Evolutionary conservation across 2,329 filamentous ascomycete species (phyloP).

Genomic region (Fusarium napiforme): DNA sequence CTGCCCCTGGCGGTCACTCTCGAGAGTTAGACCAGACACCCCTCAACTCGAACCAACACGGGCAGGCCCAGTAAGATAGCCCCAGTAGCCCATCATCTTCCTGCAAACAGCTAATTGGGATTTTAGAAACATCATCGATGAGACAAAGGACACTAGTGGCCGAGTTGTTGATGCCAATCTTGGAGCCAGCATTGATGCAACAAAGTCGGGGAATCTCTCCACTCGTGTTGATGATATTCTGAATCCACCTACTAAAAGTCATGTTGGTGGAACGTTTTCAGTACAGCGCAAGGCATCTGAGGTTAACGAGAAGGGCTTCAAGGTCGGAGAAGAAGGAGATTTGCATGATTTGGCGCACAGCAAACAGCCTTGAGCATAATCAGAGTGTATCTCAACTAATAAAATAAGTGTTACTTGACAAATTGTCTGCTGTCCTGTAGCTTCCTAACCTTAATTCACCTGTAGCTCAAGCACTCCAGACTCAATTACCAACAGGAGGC

Average conservation of each 20-base stretch:
- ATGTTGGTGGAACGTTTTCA: not conserved
- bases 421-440: no score
- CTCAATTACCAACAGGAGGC: no score
- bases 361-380: conserved; percentile 5
- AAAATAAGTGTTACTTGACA: no score
- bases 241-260: not conserved
- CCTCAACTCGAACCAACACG: conserved; percentile 12
- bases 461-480: not conserved
- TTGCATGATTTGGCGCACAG: conserved; percentile 3
- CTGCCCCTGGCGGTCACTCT: conserved; percentile 7
- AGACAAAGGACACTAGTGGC: conserved; percentile 11
- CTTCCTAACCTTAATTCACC: no score
- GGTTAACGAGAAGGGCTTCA: conserved; percentile 5
- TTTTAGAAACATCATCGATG: conserved; percentile 10
- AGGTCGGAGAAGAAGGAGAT: conserved; percentile 10
- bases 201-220: not conserved
- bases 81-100: accelerated
- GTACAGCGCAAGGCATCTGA: not conserved
- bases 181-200: conserved; percentile 10
- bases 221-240: not conserved
- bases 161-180: conserved; percentile 7
- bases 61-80: conserved; percentile 10
- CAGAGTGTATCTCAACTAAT: not conserved
- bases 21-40: not conserved
- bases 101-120: not conserved